Percentiles rank a stretch among this genome's conserved stretches.
Evolutionary conservation across 441 rosid genomes (phyloP).

Genomic region (Macaranga tanarius): DNA sequence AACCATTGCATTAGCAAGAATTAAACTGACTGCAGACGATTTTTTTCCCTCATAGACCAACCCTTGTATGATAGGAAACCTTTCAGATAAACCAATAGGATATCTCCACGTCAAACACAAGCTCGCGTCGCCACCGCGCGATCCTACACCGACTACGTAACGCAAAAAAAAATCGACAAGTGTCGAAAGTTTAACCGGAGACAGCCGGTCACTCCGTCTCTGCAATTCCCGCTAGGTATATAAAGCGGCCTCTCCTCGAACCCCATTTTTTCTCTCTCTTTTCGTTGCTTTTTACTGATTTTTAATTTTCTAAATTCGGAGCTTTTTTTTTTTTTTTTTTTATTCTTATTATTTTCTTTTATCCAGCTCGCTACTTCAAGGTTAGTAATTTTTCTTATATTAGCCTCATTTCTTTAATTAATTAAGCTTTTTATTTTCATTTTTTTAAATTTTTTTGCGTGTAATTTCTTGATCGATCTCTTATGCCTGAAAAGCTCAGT

Average conservation of each 20-base stretch:
- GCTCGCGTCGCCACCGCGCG: constrained; percentile 35
- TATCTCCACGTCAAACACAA: constrained; percentile 20
- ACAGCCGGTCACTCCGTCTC: constrained; percentile 42
- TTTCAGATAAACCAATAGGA: constrained; percentile 8
- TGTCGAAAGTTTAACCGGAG: constrained; percentile 14
- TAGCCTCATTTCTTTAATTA: background rate
- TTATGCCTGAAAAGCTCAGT: constrained; percentile 8
- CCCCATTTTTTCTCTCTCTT: background rate
- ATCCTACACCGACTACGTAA: constrained; percentile 36
- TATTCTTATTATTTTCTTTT: constrained; percentile 22
- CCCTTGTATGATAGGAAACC: constrained; percentile 18
- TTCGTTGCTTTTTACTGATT: background rate
- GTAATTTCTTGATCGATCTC: constrained; percentile 35
- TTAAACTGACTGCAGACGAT: background rate
- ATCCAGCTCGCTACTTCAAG: constrained; percentile 34
- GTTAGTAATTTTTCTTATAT: constrained; percentile 27
- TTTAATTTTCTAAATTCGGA: constrained; percentile 4
- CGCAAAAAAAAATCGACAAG: constrained; percentile 23
- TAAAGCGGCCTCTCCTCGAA: constrained; percentile 29
- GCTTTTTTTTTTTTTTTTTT: background rate
- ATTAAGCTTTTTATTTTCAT: background rate
- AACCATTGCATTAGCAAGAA: background rate
- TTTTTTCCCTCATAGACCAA: background rate
- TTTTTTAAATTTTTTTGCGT: background rate
- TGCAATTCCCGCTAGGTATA: constrained; percentile 59